Base-by-base conservation (phyloP, 805 yeast species). In the Kodamaea restingae region DNA sequence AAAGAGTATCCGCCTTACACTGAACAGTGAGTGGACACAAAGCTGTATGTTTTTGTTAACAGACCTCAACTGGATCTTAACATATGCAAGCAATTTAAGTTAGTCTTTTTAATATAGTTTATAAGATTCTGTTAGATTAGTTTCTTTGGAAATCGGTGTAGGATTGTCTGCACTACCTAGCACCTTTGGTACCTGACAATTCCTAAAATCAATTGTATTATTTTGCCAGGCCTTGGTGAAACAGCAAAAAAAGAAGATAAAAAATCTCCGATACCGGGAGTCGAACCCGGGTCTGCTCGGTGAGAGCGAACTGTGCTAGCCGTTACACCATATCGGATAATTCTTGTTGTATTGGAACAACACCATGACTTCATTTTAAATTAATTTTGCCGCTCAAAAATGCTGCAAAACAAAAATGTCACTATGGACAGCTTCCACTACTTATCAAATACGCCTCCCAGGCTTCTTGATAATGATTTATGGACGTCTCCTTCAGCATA, bases 231-330 rank as follows among this genome's bases (percentile, higher is more conserved):
- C 22, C 5, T 5, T 20, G 8, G 5, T 20, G 22, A 20, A 20
- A 20, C 22, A 20, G 5, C 8, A 15, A n/a, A 17, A 24, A 15
- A 25, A 12, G 21, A 25, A 10, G 4, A 14, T 18, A 27, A 36
- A 54, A 52, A 42, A 43, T 44, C 73, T 79, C 85, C 84, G 84
- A 77, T 78, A 72, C 86, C 82, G 85, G 85, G 85, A 78, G 83
- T 80, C 84, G 85, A 80, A 80, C 85, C 84, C 85, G 82, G 81
- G 78, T 72, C 67, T 79, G 81, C 84, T 76, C 84, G 83, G 84
- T 79, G 84, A 80, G 78, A 79, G 84, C 83, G 83, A 76, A 76
- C 82, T 81, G 80, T 79, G 83, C 78, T 79, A 78, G 80, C 84
- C 84, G 81, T 78, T 79, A 79, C 84, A 79, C 84, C 76, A 79